Percentiles rank a stretch among this genome's conserved stretches.
Evolutionary conservation across 352 stramenopile genomes (phyloP).

Genomic region (Phytophthora pseudosyringae): DNA sequence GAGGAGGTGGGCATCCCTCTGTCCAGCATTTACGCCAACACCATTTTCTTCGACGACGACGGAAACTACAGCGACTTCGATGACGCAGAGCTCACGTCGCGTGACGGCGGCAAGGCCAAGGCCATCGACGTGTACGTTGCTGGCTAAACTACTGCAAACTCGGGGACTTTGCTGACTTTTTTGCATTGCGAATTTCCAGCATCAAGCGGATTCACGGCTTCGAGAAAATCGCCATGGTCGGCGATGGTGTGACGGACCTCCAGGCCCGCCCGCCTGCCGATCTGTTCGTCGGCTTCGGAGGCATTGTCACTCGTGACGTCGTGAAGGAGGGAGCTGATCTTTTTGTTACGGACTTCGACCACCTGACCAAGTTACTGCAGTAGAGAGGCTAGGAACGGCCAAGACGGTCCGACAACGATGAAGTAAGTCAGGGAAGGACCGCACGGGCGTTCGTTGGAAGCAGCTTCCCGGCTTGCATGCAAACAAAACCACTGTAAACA

Average conservation of each 20-base stretch:
- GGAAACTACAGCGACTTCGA: constrained; percentile 95
- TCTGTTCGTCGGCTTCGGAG: constrained; percentile 98
- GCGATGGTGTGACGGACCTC: constrained; percentile 98
- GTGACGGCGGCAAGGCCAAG: constrained; percentile 80
- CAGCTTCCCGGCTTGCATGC: constrained; percentile 6
- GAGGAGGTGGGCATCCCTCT: constrained; percentile 82
- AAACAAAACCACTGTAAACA: constrained; percentile 4
- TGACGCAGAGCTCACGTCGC: constrained; percentile 93
- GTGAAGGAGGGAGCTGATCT: constrained; percentile 96
- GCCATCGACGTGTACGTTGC: constrained; percentile 72
- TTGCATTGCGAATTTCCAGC: constrained; percentile 36
- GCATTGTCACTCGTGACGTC: constrained; percentile 93
- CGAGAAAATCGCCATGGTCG: constrained; percentile 98
- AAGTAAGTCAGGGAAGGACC: background rate
- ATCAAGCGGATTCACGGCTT: constrained; percentile 94
- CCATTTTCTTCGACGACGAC: constrained; percentile 93
- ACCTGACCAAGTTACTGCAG: constrained; percentile 77
- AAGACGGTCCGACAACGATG: constrained; percentile 1
- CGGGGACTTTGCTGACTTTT: constrained; percentile 16
- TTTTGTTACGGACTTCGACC: constrained; percentile 97
- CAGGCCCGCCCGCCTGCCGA: constrained; percentile 97
- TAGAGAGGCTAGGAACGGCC: constrained; percentile 29
- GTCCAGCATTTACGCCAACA: constrained; percentile 98
- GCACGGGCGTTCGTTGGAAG: constrained; percentile 1
- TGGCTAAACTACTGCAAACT: background rate